Conservation (phyloP, 2,329 filamentous ascomycete species). For the Calonectria ilicicola region DNA sequence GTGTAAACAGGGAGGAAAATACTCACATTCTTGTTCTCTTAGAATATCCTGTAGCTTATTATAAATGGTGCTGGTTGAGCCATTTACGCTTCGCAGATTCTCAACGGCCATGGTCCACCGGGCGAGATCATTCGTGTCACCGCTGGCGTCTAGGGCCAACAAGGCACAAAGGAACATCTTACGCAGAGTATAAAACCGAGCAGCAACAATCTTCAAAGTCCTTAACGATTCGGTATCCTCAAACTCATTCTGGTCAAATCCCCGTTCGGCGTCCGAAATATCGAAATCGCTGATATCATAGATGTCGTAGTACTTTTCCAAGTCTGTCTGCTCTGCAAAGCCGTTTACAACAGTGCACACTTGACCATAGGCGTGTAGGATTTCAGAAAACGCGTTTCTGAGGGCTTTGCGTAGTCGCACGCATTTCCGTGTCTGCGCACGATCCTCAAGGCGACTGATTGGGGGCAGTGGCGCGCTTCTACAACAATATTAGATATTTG, state of each 20-base stretch:
- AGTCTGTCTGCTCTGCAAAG: conserved; percentile 81
- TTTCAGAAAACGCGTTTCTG: conserved; percentile 74
- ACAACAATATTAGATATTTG: conserved; percentile 17
- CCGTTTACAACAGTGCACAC: conserved; percentile 76
- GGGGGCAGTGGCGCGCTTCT: conserved; percentile 92
- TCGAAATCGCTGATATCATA: conserved; percentile 83
- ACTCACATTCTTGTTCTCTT: conserved; percentile 82
- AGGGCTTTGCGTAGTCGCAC: conserved; percentile 82
- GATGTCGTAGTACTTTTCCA: conserved; percentile 94
- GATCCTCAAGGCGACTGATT: conserved; percentile 91
- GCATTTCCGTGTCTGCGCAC: conserved; percentile 82
- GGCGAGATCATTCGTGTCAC: conserved; percentile 79
- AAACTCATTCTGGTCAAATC: conserved; percentile 74
- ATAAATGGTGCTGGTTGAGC: conserved; percentile 71
- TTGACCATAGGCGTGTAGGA: conserved; percentile 79
- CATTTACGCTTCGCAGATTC: conserved; percentile 75
- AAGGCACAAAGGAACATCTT: conserved; percentile 92
- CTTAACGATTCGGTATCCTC: conserved; percentile 85
- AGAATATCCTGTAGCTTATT: conserved; percentile 77
- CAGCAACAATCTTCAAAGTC: conserved; percentile 83
- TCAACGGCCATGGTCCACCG: conserved; percentile 85
- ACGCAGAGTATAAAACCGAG: conserved; percentile 82
- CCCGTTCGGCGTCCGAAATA: conserved; percentile 75
- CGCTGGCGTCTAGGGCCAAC: conserved; percentile 85
- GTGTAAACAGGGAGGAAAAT: neutral